Evolutionary conservation across 1,139 yeast genomes (phyloP).

Genomic region (Saccharomyces hybrid): DNA sequence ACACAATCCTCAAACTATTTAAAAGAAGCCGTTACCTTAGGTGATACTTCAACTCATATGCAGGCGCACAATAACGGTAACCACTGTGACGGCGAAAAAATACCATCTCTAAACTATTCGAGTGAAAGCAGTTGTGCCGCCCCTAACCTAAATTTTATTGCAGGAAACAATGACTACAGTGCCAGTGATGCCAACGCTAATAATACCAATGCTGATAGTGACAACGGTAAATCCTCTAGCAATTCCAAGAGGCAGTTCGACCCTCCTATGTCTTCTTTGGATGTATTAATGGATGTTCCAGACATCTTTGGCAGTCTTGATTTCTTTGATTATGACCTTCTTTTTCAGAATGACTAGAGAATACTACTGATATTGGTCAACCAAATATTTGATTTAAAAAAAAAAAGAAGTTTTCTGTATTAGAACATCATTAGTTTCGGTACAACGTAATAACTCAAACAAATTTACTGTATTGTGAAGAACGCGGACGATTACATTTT

Average conservation of each 20-base stretch:
- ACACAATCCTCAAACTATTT: not conserved
- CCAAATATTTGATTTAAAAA: too few species aligned
- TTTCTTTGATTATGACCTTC: conserved; percentile 25
- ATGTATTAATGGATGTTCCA: conserved; percentile 11
- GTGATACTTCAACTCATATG: not conserved
- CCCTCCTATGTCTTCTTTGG: conserved; percentile 1
- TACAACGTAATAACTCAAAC: not conserved
- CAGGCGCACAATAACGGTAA: not conserved
- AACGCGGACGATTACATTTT: not conserved
- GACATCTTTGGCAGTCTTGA: conserved; percentile 22
- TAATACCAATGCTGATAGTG: not conserved
- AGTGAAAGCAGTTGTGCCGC: not conserved
- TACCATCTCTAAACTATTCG: not conserved
- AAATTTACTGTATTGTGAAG: not conserved
- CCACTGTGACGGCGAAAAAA: not conserved
- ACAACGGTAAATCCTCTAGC: conserved; percentile 1
- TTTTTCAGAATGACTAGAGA: conserved; percentile 18
- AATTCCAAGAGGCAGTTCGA: not conserved
- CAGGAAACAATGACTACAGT: not conserved
- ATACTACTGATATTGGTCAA: too few species aligned
- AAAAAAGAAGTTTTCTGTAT: too few species aligned
- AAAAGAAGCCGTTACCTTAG: not conserved
- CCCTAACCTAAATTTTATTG: not conserved
- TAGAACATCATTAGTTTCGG: not conserved
- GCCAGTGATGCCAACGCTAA: not conserved